Base-by-base conservation (phyloP, 805 yeast species). In the Hanseniaspora hatyaiensis region DNA sequence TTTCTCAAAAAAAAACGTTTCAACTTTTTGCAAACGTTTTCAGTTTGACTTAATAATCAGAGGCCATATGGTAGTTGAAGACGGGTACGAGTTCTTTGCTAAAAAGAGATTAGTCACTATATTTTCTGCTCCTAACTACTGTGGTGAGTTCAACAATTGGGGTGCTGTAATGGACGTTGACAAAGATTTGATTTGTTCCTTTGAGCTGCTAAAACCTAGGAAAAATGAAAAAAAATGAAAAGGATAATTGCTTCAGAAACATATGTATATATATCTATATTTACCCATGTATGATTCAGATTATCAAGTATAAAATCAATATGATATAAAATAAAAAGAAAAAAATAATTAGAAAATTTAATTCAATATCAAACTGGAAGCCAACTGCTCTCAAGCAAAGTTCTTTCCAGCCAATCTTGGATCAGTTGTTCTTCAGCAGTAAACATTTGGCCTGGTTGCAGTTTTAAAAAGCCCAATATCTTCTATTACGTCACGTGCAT, bases 131-230 rank as follows among this genome's bases (percentile, higher is more conserved):
- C 94, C 94, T 3, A 83, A 83, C 59, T 83, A 68, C 34, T 68
- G 67, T 54, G 65, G 73, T 34, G 73, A 68, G 51, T 68, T 68
- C 40, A 71, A 87, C 61, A 86, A 86, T 58, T 86, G 95, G 95
- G 96, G 95, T 20, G 98, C 98, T 2, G 96, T 89, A 4, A 89
- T 89, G 97, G 80, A 94, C 56, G 97, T 89, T 13, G 77, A 85
- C 53, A 96, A 89, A 53, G 96, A 89, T 57, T 70, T 89, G 54
- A 68, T 92, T 50, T 89, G 98, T 64, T 81, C 92, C 52, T 80
- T 80, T 63, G 87, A 80, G 57, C 65, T 80, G 55, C 62, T 80
- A 45, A 80, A 80, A 59, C 86, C 87, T 4, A 63, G 57, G 49
- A 39, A 36, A 34, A 40, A 20, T 8, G 49, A 45, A 6, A 37